Base-by-base conservation (phyloP, 2,329 filamentous ascomycete genomes). In the Paramyrothecium roridum region DNA sequence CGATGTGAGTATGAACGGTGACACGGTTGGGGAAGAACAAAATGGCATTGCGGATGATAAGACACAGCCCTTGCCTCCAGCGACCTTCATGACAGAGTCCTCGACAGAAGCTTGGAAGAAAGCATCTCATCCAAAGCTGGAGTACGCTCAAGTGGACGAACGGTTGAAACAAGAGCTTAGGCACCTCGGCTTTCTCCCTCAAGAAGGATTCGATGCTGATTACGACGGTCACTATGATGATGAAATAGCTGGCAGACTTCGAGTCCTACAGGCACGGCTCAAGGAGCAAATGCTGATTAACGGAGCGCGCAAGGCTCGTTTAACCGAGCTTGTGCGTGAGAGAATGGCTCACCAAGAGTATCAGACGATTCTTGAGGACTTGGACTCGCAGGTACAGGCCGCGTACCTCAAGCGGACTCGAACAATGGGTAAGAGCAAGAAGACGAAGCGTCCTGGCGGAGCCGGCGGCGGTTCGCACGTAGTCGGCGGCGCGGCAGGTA, bases 261-360 rank as follows among this genome's bases (percentile, higher is more conserved):
- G 95, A 12, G 85, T 91, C 22, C 80, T 99, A 2, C 95, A 99
- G 68, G 80, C 83, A 52, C 87, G 91, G 52, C 82, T 99, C 2
- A 89, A 91, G 61, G 86, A 92, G 56, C 88, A 95, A 68, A 89
- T 90, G 70, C 85, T 96, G 54, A 78, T 90, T 71, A 99, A 99
- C 70, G 93, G 93, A 43, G 91, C 93, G 6, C 89, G 92, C 59
- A 98, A 98, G 73, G 82, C 91, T 8, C 85, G 93, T 2, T 80
- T 99, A 12, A 86, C 91, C 1, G 93, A 97, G 40, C 81, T 97
- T 26, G 91, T 95, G 8, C 89, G 92, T 64, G 93, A 96, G 70
- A 87, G 91, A 61, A 93, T 99, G 85, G 95, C 95, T 0, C 88
- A 95, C 74, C 95, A 99, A 69, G 95, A 99, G 70, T 99, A 96